A percentile compares a stretch with the other conserved stretches of the same genome.
Evolutionary conservation across 2,329 filamentous ascomycete genomes (phyloP).

Genomic region (Hymenoscyphus infarciens): DNA sequence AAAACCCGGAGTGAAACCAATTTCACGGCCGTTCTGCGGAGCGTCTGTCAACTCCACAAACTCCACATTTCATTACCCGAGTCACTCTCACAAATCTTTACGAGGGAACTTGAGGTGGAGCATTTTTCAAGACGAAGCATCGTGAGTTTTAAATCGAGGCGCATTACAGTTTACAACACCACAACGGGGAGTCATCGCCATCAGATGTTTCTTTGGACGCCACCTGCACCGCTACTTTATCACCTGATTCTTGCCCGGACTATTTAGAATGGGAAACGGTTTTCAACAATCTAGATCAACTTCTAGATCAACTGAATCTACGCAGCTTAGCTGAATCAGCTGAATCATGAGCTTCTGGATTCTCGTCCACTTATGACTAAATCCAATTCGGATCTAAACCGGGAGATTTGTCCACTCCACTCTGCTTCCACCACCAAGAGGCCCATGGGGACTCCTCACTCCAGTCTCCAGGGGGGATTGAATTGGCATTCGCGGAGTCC

Average conservation of each 20-base stretch:
- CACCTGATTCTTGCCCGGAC: too few relatives aligned
- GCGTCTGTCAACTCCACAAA: not conserved
- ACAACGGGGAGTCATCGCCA: not conserved
- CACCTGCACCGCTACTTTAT: too few relatives aligned
- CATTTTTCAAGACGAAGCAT: not conserved
- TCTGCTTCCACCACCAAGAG: not conserved
- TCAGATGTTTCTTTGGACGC: too few relatives aligned
- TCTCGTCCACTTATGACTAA: too few relatives aligned
- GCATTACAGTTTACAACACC: too few relatives aligned
- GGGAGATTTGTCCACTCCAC: not conserved
- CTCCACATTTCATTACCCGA: not conserved
- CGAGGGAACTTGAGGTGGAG: not conserved
- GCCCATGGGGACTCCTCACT: not conserved
- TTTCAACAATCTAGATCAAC: too few relatives aligned
- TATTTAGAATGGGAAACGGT: too few relatives aligned
- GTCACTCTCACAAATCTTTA: not conserved
- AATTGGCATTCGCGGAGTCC: not conserved
- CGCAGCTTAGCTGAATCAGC: too few relatives aligned
- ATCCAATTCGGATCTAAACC: too few relatives aligned
- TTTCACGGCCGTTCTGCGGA: slow-evolving; percentile 1
- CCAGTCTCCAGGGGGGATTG: not conserved
- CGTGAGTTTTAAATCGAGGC: not conserved
- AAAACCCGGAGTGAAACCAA: not conserved
- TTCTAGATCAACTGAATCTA: too few relatives aligned
- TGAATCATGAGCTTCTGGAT: too few relatives aligned